Evolutionary conservation across 768 basidiomycete species (phyloP).

Genomic region (Auricularia auricula-judae): DNA sequence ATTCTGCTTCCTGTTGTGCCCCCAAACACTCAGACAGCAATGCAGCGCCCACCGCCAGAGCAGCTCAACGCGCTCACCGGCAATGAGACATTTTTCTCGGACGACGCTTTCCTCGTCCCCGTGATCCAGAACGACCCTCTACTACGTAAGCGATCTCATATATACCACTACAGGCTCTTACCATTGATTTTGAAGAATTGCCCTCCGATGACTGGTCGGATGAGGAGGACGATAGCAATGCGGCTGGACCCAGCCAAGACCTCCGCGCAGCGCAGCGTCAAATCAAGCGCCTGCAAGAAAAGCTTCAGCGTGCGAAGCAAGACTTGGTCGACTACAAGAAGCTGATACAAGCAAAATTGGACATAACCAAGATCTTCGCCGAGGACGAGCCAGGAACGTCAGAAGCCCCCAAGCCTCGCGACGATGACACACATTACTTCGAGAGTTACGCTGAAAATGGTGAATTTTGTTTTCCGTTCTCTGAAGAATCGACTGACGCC

Average conservation of each 20-base stretch:
- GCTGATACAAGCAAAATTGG: conserved; percentile 43
- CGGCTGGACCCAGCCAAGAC: conserved; percentile 19
- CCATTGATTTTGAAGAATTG: conserved; percentile 33
- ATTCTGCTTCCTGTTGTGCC: neutral
- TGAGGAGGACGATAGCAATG: conserved; percentile 41
- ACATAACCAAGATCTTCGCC: conserved; percentile 27
- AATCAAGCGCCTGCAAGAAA: conserved; percentile 49
- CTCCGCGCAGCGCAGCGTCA: conserved; percentile 27
- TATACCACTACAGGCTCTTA: neutral
- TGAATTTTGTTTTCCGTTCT: conserved; percentile 17
- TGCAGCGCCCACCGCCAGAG: conserved; percentile 41
- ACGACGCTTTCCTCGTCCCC: conserved; percentile 76
- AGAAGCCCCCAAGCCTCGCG: conserved; percentile 29
- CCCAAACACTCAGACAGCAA: conserved; percentile 1
- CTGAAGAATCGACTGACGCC: neutral
- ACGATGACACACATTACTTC: conserved; percentile 93
- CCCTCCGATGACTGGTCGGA: conserved; percentile 68
- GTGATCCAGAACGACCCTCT: conserved; percentile 78
- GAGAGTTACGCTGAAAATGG: conserved; percentile 83
- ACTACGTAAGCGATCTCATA: conserved; percentile 50
- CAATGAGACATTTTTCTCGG: conserved; percentile 49
- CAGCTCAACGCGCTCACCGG: conserved; percentile 40
- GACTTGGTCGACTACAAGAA: conserved; percentile 53
- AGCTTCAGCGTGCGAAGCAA: conserved; percentile 45
- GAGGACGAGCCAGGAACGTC: conserved; percentile 29